Conservation (phyloP, 2,329 filamentous ascomycete genomes). For the Simplicillium aogashimaense region DNA sequence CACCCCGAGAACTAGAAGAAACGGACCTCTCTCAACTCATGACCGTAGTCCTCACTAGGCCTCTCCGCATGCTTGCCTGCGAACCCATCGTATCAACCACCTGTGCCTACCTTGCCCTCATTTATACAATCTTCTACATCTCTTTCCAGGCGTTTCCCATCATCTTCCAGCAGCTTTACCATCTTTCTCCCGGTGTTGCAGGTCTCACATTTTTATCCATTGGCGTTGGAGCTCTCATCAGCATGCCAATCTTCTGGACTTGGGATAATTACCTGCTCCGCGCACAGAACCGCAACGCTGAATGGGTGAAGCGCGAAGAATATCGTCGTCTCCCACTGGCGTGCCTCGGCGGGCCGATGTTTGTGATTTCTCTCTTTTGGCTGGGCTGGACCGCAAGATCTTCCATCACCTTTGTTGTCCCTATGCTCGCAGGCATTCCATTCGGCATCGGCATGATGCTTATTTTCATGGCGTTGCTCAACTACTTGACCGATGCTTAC, state of each 20-base stretch:
- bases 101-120: conserved; percentile 60
- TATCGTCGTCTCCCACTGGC: conserved; percentile 63
- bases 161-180: conserved; percentile 56
- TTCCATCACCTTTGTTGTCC: conserved; percentile 40
- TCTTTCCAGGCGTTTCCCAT: conserved; percentile 68
- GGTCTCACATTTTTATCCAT: conserved; percentile 63
- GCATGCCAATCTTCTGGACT: conserved; percentile 49
- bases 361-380: conserved; percentile 47
- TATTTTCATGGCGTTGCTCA: conserved; percentile 54
- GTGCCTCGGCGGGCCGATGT: conserved; percentile 58
- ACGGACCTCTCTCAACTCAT: conserved; percentile 46
- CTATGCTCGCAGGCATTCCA: conserved; percentile 48
- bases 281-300: conserved; percentile 35
- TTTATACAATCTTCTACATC: conserved; percentile 59
- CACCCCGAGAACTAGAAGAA: conserved; percentile 54
- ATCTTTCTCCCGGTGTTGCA: conserved; percentile 51
- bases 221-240: conserved; percentile 49
- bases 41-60: conserved; percentile 61
- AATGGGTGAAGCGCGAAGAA: conserved; percentile 55
- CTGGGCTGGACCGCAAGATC: conserved; percentile 47
- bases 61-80: conserved; percentile 59
- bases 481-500: conserved; percentile 60
- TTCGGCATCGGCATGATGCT: conserved; percentile 54
- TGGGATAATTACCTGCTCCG: conserved; percentile 53
- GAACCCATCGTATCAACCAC: conserved; percentile 66